Percentiles rank a stretch among this genome's conserved stretches.
Conservation (phyloP, 148 eudicot species). For the Fallopia convolvulus region DNA sequence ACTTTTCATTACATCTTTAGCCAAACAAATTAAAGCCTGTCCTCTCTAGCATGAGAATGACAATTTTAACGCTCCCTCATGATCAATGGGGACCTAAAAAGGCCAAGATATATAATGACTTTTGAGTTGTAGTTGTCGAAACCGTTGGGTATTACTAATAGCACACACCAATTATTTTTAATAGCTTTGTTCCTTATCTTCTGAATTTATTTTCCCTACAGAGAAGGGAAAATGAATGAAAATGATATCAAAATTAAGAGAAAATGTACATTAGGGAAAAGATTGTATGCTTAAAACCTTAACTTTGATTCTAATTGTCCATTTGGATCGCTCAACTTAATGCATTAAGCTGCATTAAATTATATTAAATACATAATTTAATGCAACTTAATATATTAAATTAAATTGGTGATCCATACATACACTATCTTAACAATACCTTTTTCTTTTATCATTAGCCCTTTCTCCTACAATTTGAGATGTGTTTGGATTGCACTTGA, state of each 20-base stretch:
- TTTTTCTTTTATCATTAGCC: neutral
- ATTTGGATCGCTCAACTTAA: no score
- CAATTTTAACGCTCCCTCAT: slow-evolving; percentile 2
- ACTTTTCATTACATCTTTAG: neutral
- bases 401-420: no score
- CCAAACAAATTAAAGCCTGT: neutral
- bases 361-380: no score
- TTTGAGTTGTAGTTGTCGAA: neutral
- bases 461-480: neutral
- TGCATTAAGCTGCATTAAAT: no score
- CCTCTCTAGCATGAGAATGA: slow-evolving; percentile 7
- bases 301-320: neutral
- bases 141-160: slow-evolving; percentile 4
- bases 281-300: neutral
- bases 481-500: neutral
- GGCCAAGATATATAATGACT: neutral
- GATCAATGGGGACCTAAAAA: slow-evolving; percentile 1
- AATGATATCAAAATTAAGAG: neutral
- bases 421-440: neutral
- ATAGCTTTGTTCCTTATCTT: neutral
- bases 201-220: neutral
- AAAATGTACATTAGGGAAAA: neutral
- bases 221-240: neutral
- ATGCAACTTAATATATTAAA: no score
- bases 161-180: neutral